Percentiles rank a stretch among this genome's conserved stretches.
These are phyloP conservation scores for Geum urbanum DNA, from an alignment of 306 rosid species.

Conservation along the genomic window DNA sequence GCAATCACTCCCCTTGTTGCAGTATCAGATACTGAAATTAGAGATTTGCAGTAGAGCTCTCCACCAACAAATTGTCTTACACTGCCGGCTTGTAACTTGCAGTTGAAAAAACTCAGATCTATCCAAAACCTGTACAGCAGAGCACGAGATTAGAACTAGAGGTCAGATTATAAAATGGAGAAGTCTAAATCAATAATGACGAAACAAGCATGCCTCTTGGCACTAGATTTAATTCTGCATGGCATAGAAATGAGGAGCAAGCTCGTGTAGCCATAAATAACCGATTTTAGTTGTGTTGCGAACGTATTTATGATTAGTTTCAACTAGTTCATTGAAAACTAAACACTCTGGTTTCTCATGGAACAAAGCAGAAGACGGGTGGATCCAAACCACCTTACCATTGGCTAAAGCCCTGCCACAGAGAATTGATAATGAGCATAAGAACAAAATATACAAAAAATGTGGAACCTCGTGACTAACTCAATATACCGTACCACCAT, in stretches of 20 bases:
- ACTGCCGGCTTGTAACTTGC: background rate
- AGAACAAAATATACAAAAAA: background rate
- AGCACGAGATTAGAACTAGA: background rate
- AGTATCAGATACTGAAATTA: no score
- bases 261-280: conserved; percentile 75
- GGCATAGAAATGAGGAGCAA: conserved; percentile 87
- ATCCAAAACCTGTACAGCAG: background rate
- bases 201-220: conserved; percentile 2
- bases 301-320: conserved; percentile 72
- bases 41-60: no score
- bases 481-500: background rate
- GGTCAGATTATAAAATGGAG: background rate
- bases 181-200: background rate
- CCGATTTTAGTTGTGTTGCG: conserved; percentile 69
- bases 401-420: conserved; percentile 75
- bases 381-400: conserved; percentile 83
- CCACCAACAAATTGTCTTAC: no score
- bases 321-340: conserved; percentile 65
- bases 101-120: background rate
- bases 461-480: background rate
- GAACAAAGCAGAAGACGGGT: conserved; percentile 76
- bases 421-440: background rate
- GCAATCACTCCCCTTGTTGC: no score
- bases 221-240: conserved; percentile 35
- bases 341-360: conserved; percentile 69